Conservation (phyloP, 768 basidiomycete genomes). For the Lepiota venenata region DNA sequence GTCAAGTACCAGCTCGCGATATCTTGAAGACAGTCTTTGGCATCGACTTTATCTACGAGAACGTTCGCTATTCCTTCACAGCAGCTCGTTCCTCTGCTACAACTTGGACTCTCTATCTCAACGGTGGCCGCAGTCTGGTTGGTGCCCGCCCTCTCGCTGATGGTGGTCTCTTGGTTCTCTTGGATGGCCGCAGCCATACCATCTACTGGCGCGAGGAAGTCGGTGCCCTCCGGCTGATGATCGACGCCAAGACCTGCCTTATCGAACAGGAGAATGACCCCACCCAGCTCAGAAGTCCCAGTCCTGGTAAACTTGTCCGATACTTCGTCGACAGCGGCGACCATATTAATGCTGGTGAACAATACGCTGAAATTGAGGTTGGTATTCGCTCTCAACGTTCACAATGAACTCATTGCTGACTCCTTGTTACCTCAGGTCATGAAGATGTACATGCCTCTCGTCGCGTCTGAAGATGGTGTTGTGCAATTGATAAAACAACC, state of each 20-base stretch:
- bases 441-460: conserved; percentile 99
- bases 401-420: background rate
- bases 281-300: conserved; percentile 92
- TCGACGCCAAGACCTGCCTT: conserved; percentile 96
- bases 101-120: conserved; percentile 93
- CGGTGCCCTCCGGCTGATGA: conserved; percentile 86
- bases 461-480: conserved; percentile 90
- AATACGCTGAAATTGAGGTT: conserved; percentile 98
- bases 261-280: conserved; percentile 99
- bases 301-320: conserved; percentile 93
- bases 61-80: conserved; percentile 92
- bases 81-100: conserved; percentile 87
- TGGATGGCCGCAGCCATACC: conserved; percentile 95
- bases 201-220: conserved; percentile 99
- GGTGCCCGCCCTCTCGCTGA: conserved; percentile 92
- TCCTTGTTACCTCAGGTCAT: conserved; percentile 56
- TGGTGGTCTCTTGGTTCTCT: conserved; percentile 86
- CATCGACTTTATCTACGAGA: conserved; percentile 97
- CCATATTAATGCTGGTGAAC: conserved; percentile 93
- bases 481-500: conserved; percentile 98
- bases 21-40: conserved; percentile 95
- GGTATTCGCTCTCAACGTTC: conserved; percentile 16
- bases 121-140: conserved; percentile 90
- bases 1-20: conserved; percentile 94
- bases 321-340: conserved; percentile 97